Evolutionary conservation across 768 basidiomycete species (phyloP), one percentile per base, ranked within the genome.

Genomic region (Gloeophyllum trabeum): DNA sequence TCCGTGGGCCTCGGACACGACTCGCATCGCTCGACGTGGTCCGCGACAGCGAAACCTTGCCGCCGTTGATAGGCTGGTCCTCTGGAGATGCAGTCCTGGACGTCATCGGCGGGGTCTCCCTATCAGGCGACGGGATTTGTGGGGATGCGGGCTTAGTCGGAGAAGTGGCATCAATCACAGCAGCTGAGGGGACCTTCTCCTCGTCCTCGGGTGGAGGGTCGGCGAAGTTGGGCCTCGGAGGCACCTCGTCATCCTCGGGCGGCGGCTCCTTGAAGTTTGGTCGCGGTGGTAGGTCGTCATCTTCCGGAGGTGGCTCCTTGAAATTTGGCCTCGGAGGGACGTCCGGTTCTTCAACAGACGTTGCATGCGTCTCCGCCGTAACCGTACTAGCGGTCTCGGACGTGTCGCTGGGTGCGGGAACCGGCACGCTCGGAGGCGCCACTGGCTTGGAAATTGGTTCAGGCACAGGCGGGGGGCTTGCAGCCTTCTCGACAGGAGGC

Each of bases 301-400:
- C 48, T 59, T 81, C 81, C 3, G 75, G 75, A 20, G 75, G 73
- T 5, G 79, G 81, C 42, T 78, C 77, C 51, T 67, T 81, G 59
- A 81, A 84, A 0, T 56, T 44, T 4, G 79, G 79, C 24, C 63
- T 42, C 1, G 45, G 43, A 5, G 47, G 25, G 19, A 45, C 43
- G 4, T 30, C 34, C 5, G 48, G 46, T 6, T 44, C 28, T 5
- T 43, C 42, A 6, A 23, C 28, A 39, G 48, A 6, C 19, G 21
- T 18, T 18, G 32, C 43, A 35, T 39, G 42, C 42, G 45, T 35
- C 28, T 10, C 28, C 10, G 16, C 28, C 28, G 28, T 32, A 16
- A 32, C 53, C 2, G 51, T 51, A 25, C 55, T 54, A 24, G 40
- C 26, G 13, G 46, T 39, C 7, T 19, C 19, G 24, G 35, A 42